Evolutionary conservation across 257 asterid species (phyloP).

Genomic region (Primulina eburnea): DNA sequence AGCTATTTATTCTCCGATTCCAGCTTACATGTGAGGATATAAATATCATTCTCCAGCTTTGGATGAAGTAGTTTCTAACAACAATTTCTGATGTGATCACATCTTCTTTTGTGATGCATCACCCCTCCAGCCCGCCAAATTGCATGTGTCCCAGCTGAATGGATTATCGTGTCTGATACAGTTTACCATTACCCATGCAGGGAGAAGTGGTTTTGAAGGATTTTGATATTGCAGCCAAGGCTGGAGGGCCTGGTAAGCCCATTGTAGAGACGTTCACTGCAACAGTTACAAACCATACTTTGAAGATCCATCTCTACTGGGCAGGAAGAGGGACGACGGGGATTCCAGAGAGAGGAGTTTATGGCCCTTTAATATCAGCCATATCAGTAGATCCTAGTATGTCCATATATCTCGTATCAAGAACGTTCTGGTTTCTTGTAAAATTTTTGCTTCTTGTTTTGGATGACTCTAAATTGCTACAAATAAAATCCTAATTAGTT

Average conservation of each 20-base stretch:
- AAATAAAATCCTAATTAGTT: background rate
- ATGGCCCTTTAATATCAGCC: constrained; percentile 89
- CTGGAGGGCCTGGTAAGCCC: constrained; percentile 77
- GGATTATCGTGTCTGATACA: constrained; percentile 27
- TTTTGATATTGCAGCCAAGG: constrained; percentile 68
- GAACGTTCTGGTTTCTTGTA: background rate
- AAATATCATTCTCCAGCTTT: background rate
- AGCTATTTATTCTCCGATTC: background rate
- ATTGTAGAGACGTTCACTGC: constrained; percentile 51
- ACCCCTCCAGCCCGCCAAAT: background rate
- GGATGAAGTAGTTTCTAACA: background rate
- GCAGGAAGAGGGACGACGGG: constrained; percentile 91
- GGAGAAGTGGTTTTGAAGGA: constrained; percentile 68
- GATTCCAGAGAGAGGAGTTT: constrained; percentile 76
- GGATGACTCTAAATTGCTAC: background rate
- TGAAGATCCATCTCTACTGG: constrained; percentile 86
- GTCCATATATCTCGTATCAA: constrained; percentile 23
- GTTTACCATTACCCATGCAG: constrained; percentile 28
- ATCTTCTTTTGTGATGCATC: background rate
- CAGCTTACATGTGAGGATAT: background rate
- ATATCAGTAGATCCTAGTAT: constrained; percentile 82
- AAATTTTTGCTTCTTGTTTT: background rate
- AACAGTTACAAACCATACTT: constrained; percentile 47
- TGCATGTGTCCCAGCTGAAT: background rate
- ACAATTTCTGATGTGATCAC: no score